These are phyloP conservation scores for Nitzschia sp. DNA, from an alignment of 108 stramenopile species.

Conservation along the genomic window DNA sequence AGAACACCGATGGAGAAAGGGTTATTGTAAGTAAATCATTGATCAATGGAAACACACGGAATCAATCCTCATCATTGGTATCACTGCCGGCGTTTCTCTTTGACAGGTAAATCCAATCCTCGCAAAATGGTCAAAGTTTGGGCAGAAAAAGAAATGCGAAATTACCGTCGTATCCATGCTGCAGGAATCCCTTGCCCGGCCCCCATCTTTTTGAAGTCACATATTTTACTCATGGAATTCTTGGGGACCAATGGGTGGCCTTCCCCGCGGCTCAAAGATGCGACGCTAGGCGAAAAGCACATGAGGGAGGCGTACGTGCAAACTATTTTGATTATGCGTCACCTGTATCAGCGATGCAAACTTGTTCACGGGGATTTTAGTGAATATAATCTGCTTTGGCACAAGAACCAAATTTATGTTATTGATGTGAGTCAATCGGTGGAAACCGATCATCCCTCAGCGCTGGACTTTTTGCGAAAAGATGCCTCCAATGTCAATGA, in stretches of 20 bases:
- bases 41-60: background rate
- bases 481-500: slow-evolving; percentile 96
- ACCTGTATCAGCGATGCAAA: slow-evolving; percentile 85
- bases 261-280: slow-evolving; percentile 94
- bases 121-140: slow-evolving; percentile 99
- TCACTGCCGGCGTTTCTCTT: background rate
- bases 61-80: background rate
- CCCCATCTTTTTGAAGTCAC: slow-evolving; percentile 89
- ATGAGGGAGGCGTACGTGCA: slow-evolving; percentile 87
- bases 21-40: slow-evolving; percentile 77
- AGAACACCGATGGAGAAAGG: slow-evolving; percentile 97
- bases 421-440: slow-evolving; percentile 99
- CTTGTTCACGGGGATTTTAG: slow-evolving; percentile 94
- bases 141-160: slow-evolving; percentile 99
- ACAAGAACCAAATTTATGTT: slow-evolving; percentile 87
- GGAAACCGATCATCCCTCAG: slow-evolving; percentile 95
- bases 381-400: slow-evolving; percentile 98
- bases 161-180: slow-evolving; percentile 86
- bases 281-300: slow-evolving; percentile 61
- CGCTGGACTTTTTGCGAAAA: slow-evolving; percentile 95
- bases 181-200: slow-evolving; percentile 89
- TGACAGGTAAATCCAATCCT: slow-evolving; percentile 88
- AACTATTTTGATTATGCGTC: slow-evolving; percentile 85
- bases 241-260: slow-evolving; percentile 95
- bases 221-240: slow-evolving; percentile 99